These are phyloP conservation scores for Colletotrichum theobromicola DNA, from an alignment of 2,329 filamentous ascomycete species.

Conservation along the genomic window DNA sequence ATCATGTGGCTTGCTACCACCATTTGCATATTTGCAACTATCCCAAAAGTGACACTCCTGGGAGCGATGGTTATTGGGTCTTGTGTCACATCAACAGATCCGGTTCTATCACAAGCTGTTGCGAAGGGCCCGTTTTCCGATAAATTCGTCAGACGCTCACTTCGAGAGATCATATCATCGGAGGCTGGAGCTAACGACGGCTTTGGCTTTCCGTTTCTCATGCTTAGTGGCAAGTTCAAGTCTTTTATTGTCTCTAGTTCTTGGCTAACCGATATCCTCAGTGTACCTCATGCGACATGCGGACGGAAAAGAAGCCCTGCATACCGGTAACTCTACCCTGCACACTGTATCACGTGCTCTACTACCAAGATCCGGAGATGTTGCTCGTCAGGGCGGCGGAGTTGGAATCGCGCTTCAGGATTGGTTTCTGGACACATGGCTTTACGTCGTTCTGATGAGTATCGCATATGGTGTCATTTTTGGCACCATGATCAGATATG, in stretches of 20 bases:
- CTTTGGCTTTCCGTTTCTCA: conserved; percentile 66
- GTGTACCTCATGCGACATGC: conserved; percentile 62
- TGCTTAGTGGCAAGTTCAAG: conserved; percentile 44
- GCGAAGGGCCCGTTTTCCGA: conserved; percentile 69
- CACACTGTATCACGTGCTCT: neutral
- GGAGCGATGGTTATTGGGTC: conserved; percentile 63
- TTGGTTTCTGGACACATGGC: conserved; percentile 65
- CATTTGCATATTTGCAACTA: conserved; percentile 57
- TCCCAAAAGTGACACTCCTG: conserved; percentile 59
- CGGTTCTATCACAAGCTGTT: conserved; percentile 65
- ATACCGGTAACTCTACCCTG: neutral
- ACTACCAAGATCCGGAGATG: conserved; percentile 30
- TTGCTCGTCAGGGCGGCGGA: conserved; percentile 58
- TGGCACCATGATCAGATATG: conserved; percentile 52
- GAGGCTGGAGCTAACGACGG: conserved; percentile 69
- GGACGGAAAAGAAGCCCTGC: conserved; percentile 33
- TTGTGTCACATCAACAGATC: conserved; percentile 67
- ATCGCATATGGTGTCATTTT: conserved; percentile 56
- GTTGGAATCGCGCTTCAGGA: conserved; percentile 55
- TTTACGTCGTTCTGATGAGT: conserved; percentile 63
- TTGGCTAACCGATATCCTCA: conserved; percentile 25
- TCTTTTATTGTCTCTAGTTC: neutral
- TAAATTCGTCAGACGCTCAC: conserved; percentile 61
- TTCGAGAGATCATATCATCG: conserved; percentile 66
- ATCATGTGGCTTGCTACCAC: conserved; percentile 67